Evolutionary conservation across 371 early-diverging fungal species (phyloP), one percentile per base, ranked within the genome.

Genomic region (Actinomortierella wolfii): DNA sequence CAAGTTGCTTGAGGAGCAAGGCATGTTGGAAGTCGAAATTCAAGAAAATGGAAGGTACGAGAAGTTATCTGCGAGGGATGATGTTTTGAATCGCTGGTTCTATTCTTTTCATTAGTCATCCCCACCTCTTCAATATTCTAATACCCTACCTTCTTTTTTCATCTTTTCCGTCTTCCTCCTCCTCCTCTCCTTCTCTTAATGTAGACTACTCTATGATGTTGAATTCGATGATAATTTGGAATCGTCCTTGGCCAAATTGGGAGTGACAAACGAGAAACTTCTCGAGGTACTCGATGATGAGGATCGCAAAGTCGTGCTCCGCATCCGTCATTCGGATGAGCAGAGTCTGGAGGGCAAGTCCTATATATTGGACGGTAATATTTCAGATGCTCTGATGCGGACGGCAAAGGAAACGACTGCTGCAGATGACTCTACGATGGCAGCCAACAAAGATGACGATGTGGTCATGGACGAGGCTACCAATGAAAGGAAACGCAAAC

Each of bases 181-280:
- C 20, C 24, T 11, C 3, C 45, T 17, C 8, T 41, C 13, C 13
- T 24, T 46, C 11, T 8, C 47, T 18, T 23, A 11, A 29, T 34
- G 26, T 34, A 34, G 4, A 34, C 34, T 34, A 34, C 34, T 98
- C 29, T 95, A 95, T 59, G 99, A 98, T 67, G 80, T 86, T 14
- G 98, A 97, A 45, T 93, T 90, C 59, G 94, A 95, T 24, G 97
- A 97, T 48, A 94, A 94, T 57, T 64, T 84, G 3, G 77, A 76
- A 0, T 68, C 61, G 47, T 64, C 89, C 0, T 75, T 97, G 45
- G 76, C 67, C 3, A 79, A 81, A 0, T 65, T 97, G 39, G 80
- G 83, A 7, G 56, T 94, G 24, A 74, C 67, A 17, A 71, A 88
- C 46, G 88, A 89, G 20, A 77, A 78, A 46, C 81, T 86, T 28